Evolutionary conservation across 2,329 filamentous ascomycete species (phyloP).

Genomic region (Cladobotryum protrusum): DNA sequence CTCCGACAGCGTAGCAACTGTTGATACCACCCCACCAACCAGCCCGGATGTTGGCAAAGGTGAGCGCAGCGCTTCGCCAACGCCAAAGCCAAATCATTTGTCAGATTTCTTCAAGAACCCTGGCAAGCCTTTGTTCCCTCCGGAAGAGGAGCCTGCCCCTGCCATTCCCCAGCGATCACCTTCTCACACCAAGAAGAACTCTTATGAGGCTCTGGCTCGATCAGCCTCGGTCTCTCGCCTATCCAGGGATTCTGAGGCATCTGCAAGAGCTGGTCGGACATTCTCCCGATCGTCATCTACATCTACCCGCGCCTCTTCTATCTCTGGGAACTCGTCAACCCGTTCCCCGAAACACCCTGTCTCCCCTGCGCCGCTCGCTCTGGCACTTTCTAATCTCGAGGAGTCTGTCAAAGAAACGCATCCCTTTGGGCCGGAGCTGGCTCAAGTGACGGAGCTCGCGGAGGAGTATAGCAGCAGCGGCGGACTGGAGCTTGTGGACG

Average conservation of each 20-base stretch:
- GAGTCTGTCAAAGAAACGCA: slow-evolving; percentile 40
- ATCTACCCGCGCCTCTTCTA: slow-evolving; percentile 46
- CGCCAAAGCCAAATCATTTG: slow-evolving; percentile 58
- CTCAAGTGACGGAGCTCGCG: slow-evolving; percentile 85
- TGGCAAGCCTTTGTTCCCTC: slow-evolving; percentile 33
- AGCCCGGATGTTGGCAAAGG: slow-evolving; percentile 60
- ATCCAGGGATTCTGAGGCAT: slow-evolving; percentile 47
- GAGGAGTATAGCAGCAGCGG: slow-evolving; percentile 73
- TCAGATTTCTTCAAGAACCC: slow-evolving; percentile 60
- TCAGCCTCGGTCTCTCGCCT: slow-evolving; percentile 55
- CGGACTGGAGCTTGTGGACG: slow-evolving; percentile 56
- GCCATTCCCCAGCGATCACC: slow-evolving; percentile 70
- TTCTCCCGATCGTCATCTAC: slow-evolving; percentile 54
- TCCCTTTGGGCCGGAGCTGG: slow-evolving; percentile 85
- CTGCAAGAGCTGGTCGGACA: slow-evolving; percentile 50
- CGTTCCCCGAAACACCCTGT: slow-evolving; percentile 22
- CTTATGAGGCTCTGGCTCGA: slow-evolving; percentile 66
- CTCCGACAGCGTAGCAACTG: slow-evolving; percentile 57
- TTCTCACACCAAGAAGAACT: slow-evolving; percentile 82
- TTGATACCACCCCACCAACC: slow-evolving; percentile 56
- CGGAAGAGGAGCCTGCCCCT: slow-evolving; percentile 35
- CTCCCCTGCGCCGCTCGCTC: slow-evolving; percentile 25
- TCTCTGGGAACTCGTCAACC: slow-evolving; percentile 33
- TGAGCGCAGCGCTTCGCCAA: slow-evolving; percentile 48
- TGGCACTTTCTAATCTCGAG: slow-evolving; percentile 31